A percentile compares a stretch with the other conserved stretches of the same genome.
Conservation (phyloP, 2,329 filamentous ascomycete species). For the Tolypocladium cylindrosporum region DNA sequence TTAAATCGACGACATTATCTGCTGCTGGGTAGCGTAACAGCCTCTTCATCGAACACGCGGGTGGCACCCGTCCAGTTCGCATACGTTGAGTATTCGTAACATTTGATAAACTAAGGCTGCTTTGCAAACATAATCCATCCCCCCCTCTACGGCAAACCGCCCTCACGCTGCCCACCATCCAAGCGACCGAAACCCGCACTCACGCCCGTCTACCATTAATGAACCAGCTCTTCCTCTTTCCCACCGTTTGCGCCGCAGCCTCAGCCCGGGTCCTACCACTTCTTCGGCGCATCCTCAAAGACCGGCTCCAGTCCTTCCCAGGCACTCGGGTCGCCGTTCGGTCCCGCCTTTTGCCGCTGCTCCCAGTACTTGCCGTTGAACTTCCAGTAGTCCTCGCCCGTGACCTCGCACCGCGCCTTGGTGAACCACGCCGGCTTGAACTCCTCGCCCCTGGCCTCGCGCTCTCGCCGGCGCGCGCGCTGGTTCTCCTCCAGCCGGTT, state of each 20-base stretch:
- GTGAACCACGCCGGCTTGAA: slow-evolving; percentile 81
- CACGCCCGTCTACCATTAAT: not conserved
- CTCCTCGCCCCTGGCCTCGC: slow-evolving; percentile 71
- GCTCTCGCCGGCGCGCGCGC: slow-evolving; percentile 58
- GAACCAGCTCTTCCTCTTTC: not conserved
- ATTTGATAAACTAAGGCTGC: not conserved
- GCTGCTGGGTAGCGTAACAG: too few relatives aligned
- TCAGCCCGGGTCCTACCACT: not conserved
- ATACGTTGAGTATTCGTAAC: not conserved
- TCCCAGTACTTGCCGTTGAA: slow-evolving; percentile 88
- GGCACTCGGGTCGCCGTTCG: slow-evolving; percentile 40
- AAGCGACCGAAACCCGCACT: not conserved
- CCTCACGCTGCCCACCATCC: not conserved
- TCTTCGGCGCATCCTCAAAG: slow-evolving; percentile 33
- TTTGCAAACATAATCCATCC: not conserved
- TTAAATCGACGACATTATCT: not conserved
- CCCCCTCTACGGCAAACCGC: not conserved
- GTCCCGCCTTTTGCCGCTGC: slow-evolving; percentile 54
- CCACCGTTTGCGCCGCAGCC: not conserved
- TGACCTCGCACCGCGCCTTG: slow-evolving; percentile 62
- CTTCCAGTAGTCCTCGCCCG: slow-evolving; percentile 83
- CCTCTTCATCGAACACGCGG: too few relatives aligned
- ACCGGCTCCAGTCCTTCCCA: slow-evolving; percentile 74
- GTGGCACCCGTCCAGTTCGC: not conserved
- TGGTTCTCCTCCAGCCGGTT: slow-evolving; percentile 90